phyloP scores from a whole-genome alignment of 1,284 basidiomycete species.

The Gomphus bonarii region DNA sequence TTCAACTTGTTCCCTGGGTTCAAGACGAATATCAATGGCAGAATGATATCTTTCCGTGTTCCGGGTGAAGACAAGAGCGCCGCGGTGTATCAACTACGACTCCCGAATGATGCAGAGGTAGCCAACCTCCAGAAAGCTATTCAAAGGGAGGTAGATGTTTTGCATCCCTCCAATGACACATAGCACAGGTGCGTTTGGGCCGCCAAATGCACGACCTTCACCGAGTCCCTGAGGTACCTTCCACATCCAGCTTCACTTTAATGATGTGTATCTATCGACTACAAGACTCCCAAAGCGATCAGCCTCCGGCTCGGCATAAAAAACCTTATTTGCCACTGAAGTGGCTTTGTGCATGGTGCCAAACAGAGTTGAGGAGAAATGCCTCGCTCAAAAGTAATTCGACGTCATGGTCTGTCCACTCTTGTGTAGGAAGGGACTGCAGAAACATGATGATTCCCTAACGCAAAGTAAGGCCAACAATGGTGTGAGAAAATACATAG shows the following conservation, averaged over 20 bases:
- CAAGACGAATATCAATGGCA: constrained; percentile 44
- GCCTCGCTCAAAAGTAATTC: constrained; percentile 93
- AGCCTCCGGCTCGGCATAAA: background rate
- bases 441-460: constrained; percentile 99
- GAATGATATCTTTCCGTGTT: constrained; percentile 54
- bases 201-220: background rate
- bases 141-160: constrained; percentile 44
- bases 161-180: background rate
- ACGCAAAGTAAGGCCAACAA: constrained; percentile 1
- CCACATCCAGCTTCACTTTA: background rate
- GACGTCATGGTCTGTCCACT: constrained; percentile 93
- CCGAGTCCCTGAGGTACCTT: background rate
- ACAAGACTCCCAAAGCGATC: background rate
- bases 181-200: background rate
- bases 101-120: constrained; percentile 55
- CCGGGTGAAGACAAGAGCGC: constrained; percentile 46
- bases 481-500: background rate
- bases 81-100: constrained; percentile 51
- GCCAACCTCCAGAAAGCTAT: constrained; percentile 46
- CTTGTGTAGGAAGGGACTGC: constrained; percentile 90
- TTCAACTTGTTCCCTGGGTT: constrained; percentile 49
- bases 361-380: constrained; percentile 88
- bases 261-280: constrained; percentile 3
- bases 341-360: constrained; percentile 92
- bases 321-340: constrained; percentile 36